A percentile compares a stretch with the other conserved stretches of the same genome.
Evolutionary conservation across 208 protist genomes (phyloP).

Genomic region (Angomonas ambiguus): DNA sequence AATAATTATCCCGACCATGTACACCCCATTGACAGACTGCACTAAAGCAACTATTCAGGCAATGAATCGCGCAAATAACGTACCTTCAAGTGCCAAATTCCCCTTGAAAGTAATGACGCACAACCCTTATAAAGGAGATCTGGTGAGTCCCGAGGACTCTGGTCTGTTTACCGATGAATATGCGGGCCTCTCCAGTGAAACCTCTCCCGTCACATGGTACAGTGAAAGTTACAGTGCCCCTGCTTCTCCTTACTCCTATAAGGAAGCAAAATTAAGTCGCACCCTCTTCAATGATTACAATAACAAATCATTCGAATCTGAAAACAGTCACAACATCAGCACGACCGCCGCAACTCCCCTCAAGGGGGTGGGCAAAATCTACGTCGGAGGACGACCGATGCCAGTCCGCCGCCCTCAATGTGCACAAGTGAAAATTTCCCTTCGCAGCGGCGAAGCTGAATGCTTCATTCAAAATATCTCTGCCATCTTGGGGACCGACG

Average conservation of each 20-base stretch:
- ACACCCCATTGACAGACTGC: slow-evolving; percentile 51
- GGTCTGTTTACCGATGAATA: slow-evolving; percentile 22
- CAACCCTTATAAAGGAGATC: slow-evolving; percentile 55
- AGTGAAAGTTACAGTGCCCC: slow-evolving; percentile 14
- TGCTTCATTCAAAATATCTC: slow-evolving; percentile 51
- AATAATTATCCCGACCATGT: slow-evolving; percentile 7
- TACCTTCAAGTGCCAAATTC: neutral
- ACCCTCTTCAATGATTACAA: slow-evolving; percentile 13
- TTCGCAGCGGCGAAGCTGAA: slow-evolving; percentile 35
- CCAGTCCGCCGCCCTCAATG: slow-evolving; percentile 35
- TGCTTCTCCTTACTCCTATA: too few species aligned
- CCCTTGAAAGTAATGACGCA: slow-evolving; percentile 24
- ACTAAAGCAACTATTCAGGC: slow-evolving; percentile 53
- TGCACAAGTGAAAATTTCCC: slow-evolving; percentile 54
- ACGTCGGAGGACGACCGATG: slow-evolving; percentile 48
- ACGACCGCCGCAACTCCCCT: slow-evolving; percentile 27
- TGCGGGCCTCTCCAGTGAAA: slow-evolving; percentile 10
- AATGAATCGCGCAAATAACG: slow-evolving; percentile 28
- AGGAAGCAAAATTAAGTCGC: slow-evolving; percentile 12
- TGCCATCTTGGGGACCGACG: slow-evolving; percentile 31
- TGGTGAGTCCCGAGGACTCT: slow-evolving; percentile 40
- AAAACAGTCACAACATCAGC: neutral
- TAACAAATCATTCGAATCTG: neutral
- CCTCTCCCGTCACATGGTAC: slow-evolving; percentile 24
- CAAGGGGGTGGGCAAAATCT: slow-evolving; percentile 38